phyloP scores from a whole-genome alignment of 345 rosid species.

The Brassica cretica region DNA sequence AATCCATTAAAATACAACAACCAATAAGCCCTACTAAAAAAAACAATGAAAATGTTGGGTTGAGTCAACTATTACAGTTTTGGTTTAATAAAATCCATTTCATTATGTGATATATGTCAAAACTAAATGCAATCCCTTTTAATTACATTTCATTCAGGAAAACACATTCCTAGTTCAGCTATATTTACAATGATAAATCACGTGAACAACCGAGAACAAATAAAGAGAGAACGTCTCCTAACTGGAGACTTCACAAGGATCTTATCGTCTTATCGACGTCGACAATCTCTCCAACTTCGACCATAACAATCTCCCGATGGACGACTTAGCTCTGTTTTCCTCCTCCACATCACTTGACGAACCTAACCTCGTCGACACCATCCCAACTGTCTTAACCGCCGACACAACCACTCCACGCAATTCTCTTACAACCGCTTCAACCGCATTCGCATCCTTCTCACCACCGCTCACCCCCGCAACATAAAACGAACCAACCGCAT shows the following conservation, averaged over 20 bases:
- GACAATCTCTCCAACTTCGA: slow-evolving; percentile 70
- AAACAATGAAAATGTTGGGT: too few relatives aligned
- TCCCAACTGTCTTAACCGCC: slow-evolving; percentile 46
- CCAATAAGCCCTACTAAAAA: too few relatives aligned
- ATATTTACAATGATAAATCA: not conserved
- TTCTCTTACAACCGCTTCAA: slow-evolving; percentile 59
- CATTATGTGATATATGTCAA: not conserved
- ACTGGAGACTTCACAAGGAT: slow-evolving; percentile 21
- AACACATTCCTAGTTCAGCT: not conserved
- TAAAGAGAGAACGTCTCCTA: not conserved
- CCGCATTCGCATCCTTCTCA: slow-evolving; percentile 41
- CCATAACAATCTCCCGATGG: slow-evolving; percentile 72
- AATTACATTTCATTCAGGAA: not conserved
- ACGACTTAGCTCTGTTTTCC: slow-evolving; percentile 45
- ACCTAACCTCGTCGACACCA: slow-evolving; percentile 29
- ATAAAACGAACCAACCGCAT: slow-evolving; percentile 68
- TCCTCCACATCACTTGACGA: slow-evolving; percentile 32
- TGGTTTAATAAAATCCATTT: not conserved
- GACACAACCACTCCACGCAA: slow-evolving; percentile 57
- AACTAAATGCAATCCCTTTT: not conserved
- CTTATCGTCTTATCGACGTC: slow-evolving; percentile 50
- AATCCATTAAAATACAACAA: too few relatives aligned
- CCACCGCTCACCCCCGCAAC: slow-evolving; percentile 67
- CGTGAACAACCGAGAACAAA: not conserved
- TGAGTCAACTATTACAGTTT: too few relatives aligned